phyloP scores from a whole-genome alignment of 1,284 basidiomycete species.

The Sutorius eximius region DNA sequence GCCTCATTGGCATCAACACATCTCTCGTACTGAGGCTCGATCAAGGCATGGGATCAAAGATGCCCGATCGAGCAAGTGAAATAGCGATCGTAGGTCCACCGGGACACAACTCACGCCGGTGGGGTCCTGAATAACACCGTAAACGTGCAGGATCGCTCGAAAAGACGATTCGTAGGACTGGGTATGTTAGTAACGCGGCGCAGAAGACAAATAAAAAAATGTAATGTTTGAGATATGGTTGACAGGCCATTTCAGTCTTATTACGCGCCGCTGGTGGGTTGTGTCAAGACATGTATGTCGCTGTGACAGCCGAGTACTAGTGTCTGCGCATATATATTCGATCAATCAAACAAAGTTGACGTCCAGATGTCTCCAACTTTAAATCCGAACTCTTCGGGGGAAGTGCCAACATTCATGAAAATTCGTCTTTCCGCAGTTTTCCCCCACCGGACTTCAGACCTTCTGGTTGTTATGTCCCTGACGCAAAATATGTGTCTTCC shows the following conservation, averaged over 20 bases:
- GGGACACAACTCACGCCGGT: not conserved
- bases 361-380: not conserved
- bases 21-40: no score
- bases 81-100: not conserved
- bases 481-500: not conserved
- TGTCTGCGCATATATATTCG: not conserved
- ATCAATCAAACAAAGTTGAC: not conserved
- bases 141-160: not conserved
- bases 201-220: not conserved
- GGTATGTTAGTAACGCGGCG: no score
- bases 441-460: no score
- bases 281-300: not conserved
- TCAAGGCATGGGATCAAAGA: not conserved
- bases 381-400: not conserved
- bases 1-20: no score
- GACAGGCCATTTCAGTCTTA: not conserved
- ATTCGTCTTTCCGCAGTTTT: no score
- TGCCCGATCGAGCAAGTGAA: not conserved
- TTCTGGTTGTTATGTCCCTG: no score
- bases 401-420: not conserved
- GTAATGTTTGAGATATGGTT: not conserved
- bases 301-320: no score
- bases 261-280: not conserved
- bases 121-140: not conserved
- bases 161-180: not conserved